Percentiles rank a stretch among this genome's conserved stretches.
These are phyloP conservation scores for Cutaneotrichosporon sp. DNA, from an alignment of 1,284 basidiomycete genomes.

Conservation along the genomic window DNA sequence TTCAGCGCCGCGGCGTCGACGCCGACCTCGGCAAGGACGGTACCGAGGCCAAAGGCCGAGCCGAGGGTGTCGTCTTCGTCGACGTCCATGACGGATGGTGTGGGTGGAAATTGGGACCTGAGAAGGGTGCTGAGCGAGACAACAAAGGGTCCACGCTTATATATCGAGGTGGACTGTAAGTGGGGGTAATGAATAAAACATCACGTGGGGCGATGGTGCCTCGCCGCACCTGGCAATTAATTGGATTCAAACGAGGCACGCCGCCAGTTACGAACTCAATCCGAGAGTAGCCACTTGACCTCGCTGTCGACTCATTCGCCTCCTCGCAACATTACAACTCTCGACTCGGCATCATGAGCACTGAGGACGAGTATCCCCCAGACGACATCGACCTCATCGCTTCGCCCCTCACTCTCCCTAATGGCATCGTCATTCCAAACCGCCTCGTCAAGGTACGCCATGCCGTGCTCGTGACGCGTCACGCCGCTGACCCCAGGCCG, in stretches of 20 bases:
- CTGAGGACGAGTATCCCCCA: slow-evolving; percentile 3
- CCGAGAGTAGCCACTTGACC: too few relatives aligned
- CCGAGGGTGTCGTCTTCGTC: slow-evolving; percentile 31
- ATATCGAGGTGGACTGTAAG: slow-evolving; percentile 1
- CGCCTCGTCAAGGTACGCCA: slow-evolving; percentile 54
- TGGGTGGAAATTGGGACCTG: background rate
- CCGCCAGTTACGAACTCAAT: too few relatives aligned
- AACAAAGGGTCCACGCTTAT: background rate
- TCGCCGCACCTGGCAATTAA: too few relatives aligned
- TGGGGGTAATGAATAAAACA: background rate
- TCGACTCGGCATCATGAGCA: background rate
- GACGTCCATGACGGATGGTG: slow-evolving; percentile 16
- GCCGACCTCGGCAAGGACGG: slow-evolving; percentile 33
- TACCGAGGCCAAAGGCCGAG: slow-evolving; percentile 33
- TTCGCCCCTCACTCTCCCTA: slow-evolving; percentile 56
- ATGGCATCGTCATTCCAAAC: slow-evolving; percentile 51
- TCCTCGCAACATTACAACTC: too few relatives aligned
- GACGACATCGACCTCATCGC: slow-evolving; percentile 43
- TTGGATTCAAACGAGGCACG: background rate
- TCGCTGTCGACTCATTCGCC: too few relatives aligned
- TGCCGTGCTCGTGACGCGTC: background rate
- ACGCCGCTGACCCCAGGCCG: slow-evolving; percentile 54
- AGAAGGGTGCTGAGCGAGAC: background rate
- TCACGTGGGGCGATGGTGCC: too few relatives aligned
- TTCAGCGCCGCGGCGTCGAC: slow-evolving; percentile 34